phyloP scores from a whole-genome alignment of 2,329 filamentous ascomycete species.

The Fusarium sp. region DNA sequence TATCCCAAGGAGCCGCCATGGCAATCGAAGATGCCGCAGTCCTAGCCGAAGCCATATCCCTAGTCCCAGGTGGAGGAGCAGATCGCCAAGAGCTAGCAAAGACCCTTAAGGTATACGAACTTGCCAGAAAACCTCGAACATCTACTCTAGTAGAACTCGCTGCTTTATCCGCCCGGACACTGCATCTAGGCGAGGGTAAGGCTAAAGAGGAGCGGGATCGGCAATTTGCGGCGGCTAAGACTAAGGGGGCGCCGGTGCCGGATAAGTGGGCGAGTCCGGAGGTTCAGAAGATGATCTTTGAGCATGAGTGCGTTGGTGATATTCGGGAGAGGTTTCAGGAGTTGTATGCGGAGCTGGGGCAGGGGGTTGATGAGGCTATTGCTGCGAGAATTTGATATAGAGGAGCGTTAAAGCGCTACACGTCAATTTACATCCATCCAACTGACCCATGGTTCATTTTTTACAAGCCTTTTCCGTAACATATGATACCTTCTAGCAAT shows the following conservation, averaged over 20 bases:
- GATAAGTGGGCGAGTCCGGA: constrained; percentile 33
- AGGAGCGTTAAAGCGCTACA: background rate
- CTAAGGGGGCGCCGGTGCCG: background rate
- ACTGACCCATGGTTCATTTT: background rate
- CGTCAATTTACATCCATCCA: background rate
- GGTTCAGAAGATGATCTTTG: constrained; percentile 29
- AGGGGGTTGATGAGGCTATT: background rate
- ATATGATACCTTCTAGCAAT: background rate
- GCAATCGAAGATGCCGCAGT: constrained; percentile 15
- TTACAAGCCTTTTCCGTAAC: too few relatives aligned
- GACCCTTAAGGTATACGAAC: constrained; percentile 3
- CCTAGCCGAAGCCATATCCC: background rate
- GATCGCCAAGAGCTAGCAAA: background rate
- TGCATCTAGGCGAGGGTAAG: constrained; percentile 6
- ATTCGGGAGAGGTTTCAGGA: background rate
- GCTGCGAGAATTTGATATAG: background rate
- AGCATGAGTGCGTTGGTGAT: constrained; percentile 17
- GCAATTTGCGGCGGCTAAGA: constrained; percentile 10
- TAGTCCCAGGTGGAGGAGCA: background rate
- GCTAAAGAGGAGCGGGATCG: constrained; percentile 16
- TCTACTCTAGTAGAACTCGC: constrained; percentile 17
- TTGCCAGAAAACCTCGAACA: constrained; percentile 3
- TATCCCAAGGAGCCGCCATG: constrained; percentile 21
- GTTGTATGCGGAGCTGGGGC: background rate
- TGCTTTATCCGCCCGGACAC: background rate